Evolutionary conservation across 306 rosid species (phyloP).

Genomic region (Rosa chinensis): DNA sequence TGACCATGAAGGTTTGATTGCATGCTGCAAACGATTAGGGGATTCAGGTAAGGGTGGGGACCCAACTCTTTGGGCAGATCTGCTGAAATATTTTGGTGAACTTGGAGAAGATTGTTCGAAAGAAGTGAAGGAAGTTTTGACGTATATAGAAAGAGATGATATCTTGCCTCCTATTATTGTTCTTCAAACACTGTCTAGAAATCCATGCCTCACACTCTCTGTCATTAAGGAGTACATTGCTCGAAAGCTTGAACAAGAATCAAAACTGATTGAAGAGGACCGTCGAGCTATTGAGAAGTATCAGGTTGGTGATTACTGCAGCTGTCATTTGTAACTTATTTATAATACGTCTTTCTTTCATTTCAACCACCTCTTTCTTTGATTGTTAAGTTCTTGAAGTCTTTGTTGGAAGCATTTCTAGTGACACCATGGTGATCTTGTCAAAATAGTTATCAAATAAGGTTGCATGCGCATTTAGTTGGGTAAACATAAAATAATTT

Average conservation of each 20-base stretch:
- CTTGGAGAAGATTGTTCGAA: conserved; percentile 98
- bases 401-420: conserved; percentile 11
- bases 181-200: conserved; percentile 84
- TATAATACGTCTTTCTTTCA: conserved; percentile 7
- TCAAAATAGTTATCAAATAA: neutral
- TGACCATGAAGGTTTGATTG: conserved; percentile 88
- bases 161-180: conserved; percentile 94
- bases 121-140: conserved; percentile 95
- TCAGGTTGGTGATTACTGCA: conserved; percentile 59
- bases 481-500: neutral
- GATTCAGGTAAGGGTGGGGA: conserved; percentile 95
- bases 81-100: conserved; percentile 93
- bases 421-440: neutral
- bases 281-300: conserved; percentile 83
- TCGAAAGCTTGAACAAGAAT: conserved; percentile 93
- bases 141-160: conserved; percentile 88
- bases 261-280: conserved; percentile 90
- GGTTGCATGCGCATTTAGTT: neutral
- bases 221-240: conserved; percentile 95
- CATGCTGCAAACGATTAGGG: conserved; percentile 91
- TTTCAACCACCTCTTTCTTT: neutral
- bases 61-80: conserved; percentile 94
- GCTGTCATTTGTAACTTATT: conserved; percentile 13
- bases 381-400: conserved; percentile 5
- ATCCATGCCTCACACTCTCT: conserved; percentile 90